Evolutionary conservation across 352 stramenopile species (phyloP), one percentile per base, ranked within the genome.

Genomic region (Globisporangium uncinulatum): DNA sequence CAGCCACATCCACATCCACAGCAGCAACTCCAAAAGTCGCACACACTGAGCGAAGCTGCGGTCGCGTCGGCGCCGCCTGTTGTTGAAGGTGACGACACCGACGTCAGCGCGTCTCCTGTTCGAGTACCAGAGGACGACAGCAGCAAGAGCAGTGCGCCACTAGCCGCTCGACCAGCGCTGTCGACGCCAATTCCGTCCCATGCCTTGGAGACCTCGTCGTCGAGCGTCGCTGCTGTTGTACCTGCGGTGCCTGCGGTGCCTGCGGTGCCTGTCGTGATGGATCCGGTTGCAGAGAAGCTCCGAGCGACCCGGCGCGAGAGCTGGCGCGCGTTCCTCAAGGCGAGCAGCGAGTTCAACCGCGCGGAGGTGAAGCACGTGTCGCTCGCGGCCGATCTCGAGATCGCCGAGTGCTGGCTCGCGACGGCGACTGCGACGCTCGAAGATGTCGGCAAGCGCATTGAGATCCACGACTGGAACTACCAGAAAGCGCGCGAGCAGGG

Each of bases 401-500:
- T 90, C 21, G 76, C 83, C 29, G 83, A 92, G 56, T 84, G 77
- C 48, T 92, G 80, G 79, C 62, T 92, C 13, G 61, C 70, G 17
- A 65, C 83, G 36, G 61, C 79, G 29, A 76, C 76, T 13, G 84
- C 84, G 54, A 83, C 75, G 39, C 65, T 90, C 21, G 77, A 85
- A 37, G 80, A 89, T 54, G 83, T 90, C 17, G 83, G 83, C 31
- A 78, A 81, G 44, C 76, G 83, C 57, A 92, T 88, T 17, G 81
- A 92, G 49, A 57, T 82, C 9, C 81, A 89, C 47, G 83, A 92
- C 53, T 92, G 83, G 83, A 83, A 86, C 54, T 86, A 87, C 29
- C 78, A 87, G 55, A 83, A 83, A 57, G 73, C 81, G 11, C 67
- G 61, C 31, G 69, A 74, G 36, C 57, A 72, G 19, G 58, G 66